Percentiles rank a stretch among this genome's conserved stretches.
phyloP scores from a whole-genome alignment of 495 filamentous ascomycete species.

The Melanomma pulvis-pyrius region DNA sequence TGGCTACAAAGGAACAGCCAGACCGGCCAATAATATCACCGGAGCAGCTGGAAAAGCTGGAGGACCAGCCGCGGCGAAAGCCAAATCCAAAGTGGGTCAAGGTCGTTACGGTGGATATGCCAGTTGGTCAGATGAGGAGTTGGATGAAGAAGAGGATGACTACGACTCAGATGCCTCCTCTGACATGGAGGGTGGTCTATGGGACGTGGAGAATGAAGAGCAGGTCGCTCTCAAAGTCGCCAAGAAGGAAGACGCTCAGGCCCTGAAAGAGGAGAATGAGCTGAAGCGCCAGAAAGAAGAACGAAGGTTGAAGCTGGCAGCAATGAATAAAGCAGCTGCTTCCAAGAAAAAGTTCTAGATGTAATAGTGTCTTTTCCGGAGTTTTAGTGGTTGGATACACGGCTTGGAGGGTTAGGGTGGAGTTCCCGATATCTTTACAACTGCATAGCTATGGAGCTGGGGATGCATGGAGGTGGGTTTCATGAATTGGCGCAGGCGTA shows the following conservation, averaged over 20 bases:
- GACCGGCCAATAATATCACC: slow-evolving; percentile 39
- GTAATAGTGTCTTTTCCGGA: slow-evolving; percentile 1
- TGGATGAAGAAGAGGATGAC: slow-evolving; percentile 55
- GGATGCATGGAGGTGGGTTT: slow-evolving; percentile 11
- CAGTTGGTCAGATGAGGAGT: slow-evolving; percentile 45
- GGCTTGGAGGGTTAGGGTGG: neutral
- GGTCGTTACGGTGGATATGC: slow-evolving; percentile 40
- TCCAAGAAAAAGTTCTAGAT: slow-evolving; percentile 42
- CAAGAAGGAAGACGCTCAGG: slow-evolving; percentile 62
- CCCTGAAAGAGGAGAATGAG: slow-evolving; percentile 55
- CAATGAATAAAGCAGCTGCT: slow-evolving; percentile 46
- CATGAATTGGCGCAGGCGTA: neutral
- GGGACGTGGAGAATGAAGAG: slow-evolving; percentile 65
- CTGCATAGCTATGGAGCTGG: slow-evolving; percentile 15
- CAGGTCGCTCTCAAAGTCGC: slow-evolving; percentile 53
- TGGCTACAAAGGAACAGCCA: slow-evolving; percentile 63
- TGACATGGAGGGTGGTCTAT: slow-evolving; percentile 68
- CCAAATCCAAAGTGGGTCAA: slow-evolving; percentile 16
- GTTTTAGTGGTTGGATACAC: neutral
- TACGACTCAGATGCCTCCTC: slow-evolving; percentile 60
- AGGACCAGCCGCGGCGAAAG: slow-evolving; percentile 28
- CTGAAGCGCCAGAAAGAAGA: slow-evolving; percentile 61
- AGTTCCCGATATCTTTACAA: neutral
- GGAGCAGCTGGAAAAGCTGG: slow-evolving; percentile 45
- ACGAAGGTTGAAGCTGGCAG: slow-evolving; percentile 55